Evolutionary conservation across 2,329 filamentous ascomycete species (phyloP), one percentile per base, ranked within the genome.

Genomic region (Aspergillus fumigatiaffinis): DNA sequence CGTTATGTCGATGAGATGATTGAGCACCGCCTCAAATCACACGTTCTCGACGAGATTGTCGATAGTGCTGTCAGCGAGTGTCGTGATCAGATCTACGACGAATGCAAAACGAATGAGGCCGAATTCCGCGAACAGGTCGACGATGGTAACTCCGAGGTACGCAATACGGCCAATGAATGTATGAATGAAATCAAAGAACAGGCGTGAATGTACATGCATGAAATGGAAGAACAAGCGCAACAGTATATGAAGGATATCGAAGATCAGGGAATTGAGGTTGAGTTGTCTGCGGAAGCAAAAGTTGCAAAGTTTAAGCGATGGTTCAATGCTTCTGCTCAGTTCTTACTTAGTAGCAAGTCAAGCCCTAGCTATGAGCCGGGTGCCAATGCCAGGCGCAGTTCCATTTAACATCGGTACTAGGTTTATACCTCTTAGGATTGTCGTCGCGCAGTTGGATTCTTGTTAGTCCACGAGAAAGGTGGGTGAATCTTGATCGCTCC

Each of bases 101-200:
- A 52, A 60, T 63, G 51, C 56, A 59, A 50, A 57, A 60, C 38
- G 23, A 51, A 61, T 50, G 53, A 62, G 55, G 53, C 49, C 51
- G 60, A 61, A 52, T 59, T 63, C 35, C 47, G 51, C 44, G 60
- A 63, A 52, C 59, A 63, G 20, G 54, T 63, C 44, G 59, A 63
- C 41, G 59, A 61, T 50, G 50, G 50, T 57, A 60, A 59, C 50
- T 52, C 41, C 54, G 61, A 63, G 52, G 23, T 63, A 42, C 55
- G 53, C 54, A 57, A n/a, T 10, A 62, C 58, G 26, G 54, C 61
- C 28, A 54, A 50, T 54, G 57, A 61, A 50, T 63, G 56, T 55
- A 55, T 61, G 38, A 44, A 47, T 21, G 59, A 63, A 52, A 52
- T 62, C 20, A 41, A 54, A 46, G 55, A 58, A 51, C 50, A 62